Conservation (phyloP, 2,329 filamentous ascomycete genomes). For the Orbilia quercus region DNA sequence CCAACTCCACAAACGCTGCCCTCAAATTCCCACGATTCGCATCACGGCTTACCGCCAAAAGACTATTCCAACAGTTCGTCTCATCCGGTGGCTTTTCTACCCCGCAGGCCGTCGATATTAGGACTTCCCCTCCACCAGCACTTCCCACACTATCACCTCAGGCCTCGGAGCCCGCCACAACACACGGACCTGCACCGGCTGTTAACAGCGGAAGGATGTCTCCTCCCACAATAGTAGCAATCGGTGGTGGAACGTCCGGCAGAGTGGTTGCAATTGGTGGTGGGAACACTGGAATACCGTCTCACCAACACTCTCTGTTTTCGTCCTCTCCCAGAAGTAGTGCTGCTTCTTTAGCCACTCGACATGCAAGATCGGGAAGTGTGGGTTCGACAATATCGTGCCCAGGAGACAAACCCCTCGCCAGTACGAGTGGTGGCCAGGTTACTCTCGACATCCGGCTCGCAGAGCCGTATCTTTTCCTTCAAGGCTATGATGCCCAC, state of each 20-base stretch:
- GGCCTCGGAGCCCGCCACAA: conserved; percentile 28
- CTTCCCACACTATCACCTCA: conserved; percentile 7
- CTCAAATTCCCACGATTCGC: conserved; percentile 45
- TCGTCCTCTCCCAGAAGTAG: conserved; percentile 49
- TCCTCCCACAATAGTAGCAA: conserved; percentile 44
- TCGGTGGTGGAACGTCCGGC: conserved; percentile 59
- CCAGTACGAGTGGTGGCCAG: conserved; percentile 74
- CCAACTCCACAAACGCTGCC: conserved; percentile 42
- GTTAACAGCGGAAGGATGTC: conserved; percentile 49
- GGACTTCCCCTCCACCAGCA: conserved; percentile 39
- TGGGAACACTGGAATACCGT: conserved; percentile 59
- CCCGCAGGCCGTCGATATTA: conserved; percentile 46
- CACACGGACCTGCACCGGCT: conserved; percentile 49
- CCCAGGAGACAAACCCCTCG: conserved; percentile 74
- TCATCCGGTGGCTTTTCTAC: conserved; percentile 57
- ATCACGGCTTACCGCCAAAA: conserved; percentile 57
- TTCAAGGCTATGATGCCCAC: conserved; percentile 79
- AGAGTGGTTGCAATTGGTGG: conserved; percentile 55
- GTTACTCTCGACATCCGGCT: conserved; percentile 78
- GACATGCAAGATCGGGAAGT: conserved; percentile 49
- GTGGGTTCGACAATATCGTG: conserved; percentile 43
- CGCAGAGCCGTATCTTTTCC: conserved; percentile 82
- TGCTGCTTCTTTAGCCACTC: conserved; percentile 34
- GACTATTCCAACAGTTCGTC: conserved; percentile 58
- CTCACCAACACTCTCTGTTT: conserved; percentile 56